Conservation (phyloP, 2,329 filamentous ascomycete species). For the Pseudophaeomoniella oleicola region DNA sequence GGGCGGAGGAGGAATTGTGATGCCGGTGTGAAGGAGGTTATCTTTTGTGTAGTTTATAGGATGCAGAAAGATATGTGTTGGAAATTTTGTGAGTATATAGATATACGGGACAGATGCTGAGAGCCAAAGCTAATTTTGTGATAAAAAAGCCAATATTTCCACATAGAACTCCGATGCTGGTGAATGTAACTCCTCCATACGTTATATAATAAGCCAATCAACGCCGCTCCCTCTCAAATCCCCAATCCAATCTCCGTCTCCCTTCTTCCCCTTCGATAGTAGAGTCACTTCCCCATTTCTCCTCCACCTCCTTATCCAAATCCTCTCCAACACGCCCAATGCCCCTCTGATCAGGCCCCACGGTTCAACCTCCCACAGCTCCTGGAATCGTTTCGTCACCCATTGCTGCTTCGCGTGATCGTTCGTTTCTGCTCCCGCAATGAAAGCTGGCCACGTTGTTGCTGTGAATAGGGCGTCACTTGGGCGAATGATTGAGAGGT, state of each 20-base stretch:
- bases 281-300: neutral
- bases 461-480: conserved; percentile 26
- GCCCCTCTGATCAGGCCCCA: conserved; percentile 2
- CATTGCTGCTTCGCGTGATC: conserved; percentile 1
- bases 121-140: neutral
- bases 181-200: neutral
- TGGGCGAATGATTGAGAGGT: conserved; percentile 20
- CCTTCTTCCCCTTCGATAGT: neutral
- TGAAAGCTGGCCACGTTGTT: conserved; percentile 28
- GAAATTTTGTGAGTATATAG: neutral
- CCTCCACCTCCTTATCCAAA: conserved; percentile 1
- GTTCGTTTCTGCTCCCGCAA: conserved; percentile 23
- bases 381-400: conserved; percentile 1
- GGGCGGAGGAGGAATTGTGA: neutral
- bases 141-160: neutral
- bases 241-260: neutral
- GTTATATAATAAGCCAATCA: neutral
- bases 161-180: neutral
- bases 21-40: neutral
- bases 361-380: conserved; percentile 3
- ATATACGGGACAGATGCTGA: neutral
- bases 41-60: neutral
- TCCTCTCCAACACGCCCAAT: neutral
- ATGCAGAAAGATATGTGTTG: neutral
- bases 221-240: neutral